Evolutionary conservation across 1,139 yeast species (phyloP).

Genomic region (Candida neerlandica): DNA sequence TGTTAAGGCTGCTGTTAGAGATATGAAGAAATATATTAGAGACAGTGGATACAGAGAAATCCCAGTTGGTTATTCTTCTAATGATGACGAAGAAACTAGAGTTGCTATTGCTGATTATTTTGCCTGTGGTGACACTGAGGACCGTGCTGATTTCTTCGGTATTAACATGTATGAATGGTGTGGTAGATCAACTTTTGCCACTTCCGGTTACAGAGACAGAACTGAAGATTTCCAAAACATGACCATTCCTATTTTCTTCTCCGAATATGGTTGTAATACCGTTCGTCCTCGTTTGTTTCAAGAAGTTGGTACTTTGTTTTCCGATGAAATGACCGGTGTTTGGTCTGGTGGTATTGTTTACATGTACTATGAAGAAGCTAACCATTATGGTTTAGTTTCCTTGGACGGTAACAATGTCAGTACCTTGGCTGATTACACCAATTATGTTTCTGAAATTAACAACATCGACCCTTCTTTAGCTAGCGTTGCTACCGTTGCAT

Average conservation of each 20-base stretch:
- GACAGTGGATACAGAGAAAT: conserved; percentile 66
- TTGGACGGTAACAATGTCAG: conserved; percentile 42
- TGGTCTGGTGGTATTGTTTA: conserved; percentile 95
- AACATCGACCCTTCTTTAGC: conserved; percentile 49
- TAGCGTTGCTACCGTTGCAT: conserved; percentile 25
- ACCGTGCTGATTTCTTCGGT: conserved; percentile 86
- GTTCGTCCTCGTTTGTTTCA: conserved; percentile 65
- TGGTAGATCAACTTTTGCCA: conserved; percentile 64
- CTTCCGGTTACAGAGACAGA: conserved; percentile 75
- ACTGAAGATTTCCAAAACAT: conserved; percentile 70
- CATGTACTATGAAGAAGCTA: conserved; percentile 84
- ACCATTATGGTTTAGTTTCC: conserved; percentile 77
- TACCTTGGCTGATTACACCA: conserved; percentile 49
- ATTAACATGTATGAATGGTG: conserved; percentile 98
- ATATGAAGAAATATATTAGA: conserved; percentile 73
- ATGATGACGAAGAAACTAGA: conserved; percentile 76
- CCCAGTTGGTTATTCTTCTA: conserved; percentile 90
- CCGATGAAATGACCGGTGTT: conserved; percentile 67
- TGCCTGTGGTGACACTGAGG: conserved; percentile 72
- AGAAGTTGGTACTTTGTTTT: conserved; percentile 66
- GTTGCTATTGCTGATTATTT: conserved; percentile 77
- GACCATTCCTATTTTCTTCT: conserved; percentile 82
- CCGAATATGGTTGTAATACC: conserved; percentile 90
- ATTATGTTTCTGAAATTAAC: conserved; percentile 60
- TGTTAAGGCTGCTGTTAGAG: conserved; percentile 89